Evolutionary conservation across 176 grass and related monocot genomes (phyloP), one percentile per base, ranked within the genome.

Genomic region (Oryza officinalis): DNA sequence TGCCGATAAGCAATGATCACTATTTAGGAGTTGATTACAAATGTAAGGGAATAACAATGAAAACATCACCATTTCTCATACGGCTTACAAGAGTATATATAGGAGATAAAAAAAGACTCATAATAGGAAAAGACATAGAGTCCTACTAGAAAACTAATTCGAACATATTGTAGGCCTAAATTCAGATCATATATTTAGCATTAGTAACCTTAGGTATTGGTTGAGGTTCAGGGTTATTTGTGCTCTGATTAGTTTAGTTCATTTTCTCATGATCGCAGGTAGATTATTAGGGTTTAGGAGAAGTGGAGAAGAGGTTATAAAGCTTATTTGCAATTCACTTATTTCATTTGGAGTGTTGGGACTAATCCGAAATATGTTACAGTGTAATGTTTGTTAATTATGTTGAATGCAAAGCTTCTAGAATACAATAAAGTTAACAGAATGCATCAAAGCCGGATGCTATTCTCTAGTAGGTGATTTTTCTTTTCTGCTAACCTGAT

Each of bases 401-500:
- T 26, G 30, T 5, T 20, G 23, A 82, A 27, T 63, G 25, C 23
- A 41, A 65, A 40, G 12, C 5, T 40, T 71, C 30, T 77, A 63
- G 47, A 59, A 22, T 72, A 3, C 13, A 45, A 63, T 63, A 26
- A 85, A 78, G 28, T 46, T 49, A 79, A 22, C 26, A 61, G 35
- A 78, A 47, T 63, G 30, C 4, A 79, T 71, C 13, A 33, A 65
- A 65, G 40, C 44, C 63, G 27, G 18, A 61, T 80, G 10, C 30
- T 69, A 13, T 40, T n/a, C n/a, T n/a, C n/a, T n/a, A 89, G 31
- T 84, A 10, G 18, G 32, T 74, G 3, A 23, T 47, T 13, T 69
- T 13, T 89, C 17, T 27, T 88, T 47, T 74, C 63, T 85, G 44
- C 18, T 46, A 80, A 30, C 27, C 5, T 84, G 40, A 70, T 74